Evolutionary conservation across 345 rosid genomes (phyloP), one percentile per base, ranked within the genome.

Genomic region (Eucalyptus paniculata): DNA sequence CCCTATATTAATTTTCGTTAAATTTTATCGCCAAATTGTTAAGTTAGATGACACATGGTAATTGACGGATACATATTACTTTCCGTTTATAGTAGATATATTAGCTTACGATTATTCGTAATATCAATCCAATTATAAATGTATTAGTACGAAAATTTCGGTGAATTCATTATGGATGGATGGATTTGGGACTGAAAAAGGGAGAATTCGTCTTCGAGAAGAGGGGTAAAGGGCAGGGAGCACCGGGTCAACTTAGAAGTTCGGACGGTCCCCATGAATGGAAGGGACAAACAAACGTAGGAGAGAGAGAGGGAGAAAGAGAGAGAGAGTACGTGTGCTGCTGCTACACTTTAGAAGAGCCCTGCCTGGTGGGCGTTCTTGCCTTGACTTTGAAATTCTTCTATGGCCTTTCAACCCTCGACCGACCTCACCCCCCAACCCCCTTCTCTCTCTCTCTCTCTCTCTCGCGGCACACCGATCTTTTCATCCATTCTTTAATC

Each of bases 1-100:
- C 10, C 1, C 0, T 7, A 0, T 53, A 53, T 53, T 19, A 53
- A 1, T 53, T 53, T 53, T 7, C 56, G 0, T 53, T 19, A 53
- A 53, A 53, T 53, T 53, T 53, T 53, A 53, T 7, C 23, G 1
- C 18, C 0, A 53, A 53, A 18, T 53, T 53, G 0, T 19, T 53
- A 53, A 53, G 2, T 53, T 53, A 19, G 0, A 19, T 19, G 26
- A 3, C 0, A 3, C 1, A 5, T 19, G 5, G 0, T 2, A 53
- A 53, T 53, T 53, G 1, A 53, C 0, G 5, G 1, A 53, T 53
- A 53, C 1, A 21, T 1, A 21, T 2, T 21, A 8, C 5, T 8
- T 53, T 21, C 2, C 5, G 5, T 0, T 53, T 53, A 53, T 53
- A 1, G 2, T 51, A 17, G 0, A 51, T 51, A 51, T 51, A 53